Base-by-base conservation (phyloP, 768 basidiomycete species). In the Auriscalpium vulgare region DNA sequence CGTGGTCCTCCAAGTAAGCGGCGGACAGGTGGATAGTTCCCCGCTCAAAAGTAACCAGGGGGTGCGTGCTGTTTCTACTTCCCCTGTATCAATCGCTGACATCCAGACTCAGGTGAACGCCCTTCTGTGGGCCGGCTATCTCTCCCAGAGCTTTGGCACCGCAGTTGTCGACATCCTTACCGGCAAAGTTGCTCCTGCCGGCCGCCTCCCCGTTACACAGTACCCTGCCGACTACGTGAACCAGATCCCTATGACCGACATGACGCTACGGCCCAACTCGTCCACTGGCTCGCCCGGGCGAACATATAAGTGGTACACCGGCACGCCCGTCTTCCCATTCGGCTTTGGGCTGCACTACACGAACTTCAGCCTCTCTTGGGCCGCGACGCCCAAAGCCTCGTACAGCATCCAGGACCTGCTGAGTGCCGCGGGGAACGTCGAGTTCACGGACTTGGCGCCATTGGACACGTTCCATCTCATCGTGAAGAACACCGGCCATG, bases 271-370 rank as follows among this genome's bases (percentile, higher is more conserved):
- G 19, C 78, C 80, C 8, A 75, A 71, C 61, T 59, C 66, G 35
- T 71, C 70, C 48, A 37, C 35, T 11, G 50, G 50, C 37, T 78
- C 74, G 59, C 80, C 81, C 0, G 81, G 81, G 10, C 73, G 81
- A 37, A 82, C 81, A 9, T 82, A 82, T 67, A 79, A 75, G 59
- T 84, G 80, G 81, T 82, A 75, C 68, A 72, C 69, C 21, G 78
- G 74, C 13, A 71, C 71, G 14, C 75, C 80, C n/a, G 71, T 81
- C 17, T 79, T 74, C 63, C 73, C 75, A 53, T 82, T 81, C 59
- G 82, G 80, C 16, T 72, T 72, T 51, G 82, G 81, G 17, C 67
- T 80, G 50, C 80, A 81, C 63, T 82, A 74, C 67, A 82, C 80
- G 4, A 76, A 68, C 7, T 82, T 83, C 67, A 56, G 49, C 16